A percentile compares a stretch with the other conserved stretches of the same genome.
phyloP scores from a whole-genome alignment of 164 flowering plant genomes.

The Annona squamosa region DNA sequence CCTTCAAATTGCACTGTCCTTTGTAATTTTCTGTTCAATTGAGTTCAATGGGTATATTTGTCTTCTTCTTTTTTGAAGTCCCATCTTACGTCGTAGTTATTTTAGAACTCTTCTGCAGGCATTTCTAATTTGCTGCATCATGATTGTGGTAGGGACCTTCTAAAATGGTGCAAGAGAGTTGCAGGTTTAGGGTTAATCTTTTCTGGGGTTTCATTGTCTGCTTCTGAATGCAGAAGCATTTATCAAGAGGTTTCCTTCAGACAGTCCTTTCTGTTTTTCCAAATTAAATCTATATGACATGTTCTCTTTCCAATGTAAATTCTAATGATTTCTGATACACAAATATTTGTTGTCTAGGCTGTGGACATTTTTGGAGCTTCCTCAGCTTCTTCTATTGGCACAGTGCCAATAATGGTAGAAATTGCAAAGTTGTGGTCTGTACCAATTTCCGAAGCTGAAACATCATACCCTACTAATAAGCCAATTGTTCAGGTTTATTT shows the following conservation, averaged over 20 bases:
- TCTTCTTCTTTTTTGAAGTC: too few species aligned
- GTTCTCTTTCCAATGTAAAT: background rate
- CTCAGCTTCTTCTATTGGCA: slow-evolving; percentile 42
- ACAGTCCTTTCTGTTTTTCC: background rate
- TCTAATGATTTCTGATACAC: background rate
- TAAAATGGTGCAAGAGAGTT: slow-evolving; percentile 89
- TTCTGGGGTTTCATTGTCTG: slow-evolving; percentile 31
- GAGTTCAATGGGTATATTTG: too few species aligned
- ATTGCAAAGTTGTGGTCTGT: slow-evolving; percentile 65
- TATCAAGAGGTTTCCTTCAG: slow-evolving; percentile 61
- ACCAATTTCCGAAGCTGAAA: slow-evolving; percentile 31
- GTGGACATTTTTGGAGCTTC: slow-evolving; percentile 78
- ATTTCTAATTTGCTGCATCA: background rate
- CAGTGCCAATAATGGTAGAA: slow-evolving; percentile 45
- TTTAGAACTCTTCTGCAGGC: background rate
- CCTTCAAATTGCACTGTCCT: background rate
- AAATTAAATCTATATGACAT: background rate
- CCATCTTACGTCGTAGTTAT: too few species aligned
- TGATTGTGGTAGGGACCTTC: slow-evolving; percentile 58
- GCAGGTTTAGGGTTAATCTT: slow-evolving; percentile 37
- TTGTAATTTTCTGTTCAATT: background rate
- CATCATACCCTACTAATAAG: slow-evolving; percentile 40
- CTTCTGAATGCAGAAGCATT: slow-evolving; percentile 34
- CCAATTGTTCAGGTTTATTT: slow-evolving; percentile 56
- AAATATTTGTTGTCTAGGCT: slow-evolving; percentile 46